Base-by-base conservation (phyloP, 352 stramenopile genomes). In the Blastocystis sp. region DNA sequence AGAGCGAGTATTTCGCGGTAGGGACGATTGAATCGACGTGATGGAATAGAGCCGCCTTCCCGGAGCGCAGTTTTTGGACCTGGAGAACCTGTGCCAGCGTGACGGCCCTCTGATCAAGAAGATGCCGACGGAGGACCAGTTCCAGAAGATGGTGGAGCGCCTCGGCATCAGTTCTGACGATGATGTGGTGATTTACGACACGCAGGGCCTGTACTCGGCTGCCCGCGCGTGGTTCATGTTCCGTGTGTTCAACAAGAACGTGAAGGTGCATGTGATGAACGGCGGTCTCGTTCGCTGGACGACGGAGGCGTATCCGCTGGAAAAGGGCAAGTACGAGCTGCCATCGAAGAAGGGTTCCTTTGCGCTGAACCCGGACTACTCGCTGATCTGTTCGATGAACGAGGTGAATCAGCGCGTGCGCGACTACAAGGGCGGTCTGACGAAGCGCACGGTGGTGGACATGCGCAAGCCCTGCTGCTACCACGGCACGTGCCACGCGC, bases 181-280 rank as follows among this genome's bases (percentile, higher is more conserved):
- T 57, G 77, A 87, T 6, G 40, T 87, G 3, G 77, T 87, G 19
- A n/a, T 87, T n/a, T 87, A 87, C 52, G 77, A 87, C 28, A 76
- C 54, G 4, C 77, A 87, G 45, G 77, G 77, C 34, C n/a, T 87
- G 17, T 87, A 77, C 62, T 66, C 40, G 21, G 71, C 77, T 48
- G 45, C 77, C 7, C 24, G 77, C 19, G 77, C 59, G 43, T 87
- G 62, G 65, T 87, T 74, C 42, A 87, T 87, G 77, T 87, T 87
- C 65, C 62, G 60, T 1, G 59, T 87, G 17, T 87, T 87, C 45
- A 87, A 87, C 45, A 59, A 61, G 42, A 77, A 87, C 40, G 45
- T 70, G n/a, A 76, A 70, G 38, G 45, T 87, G 52, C 65, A 87
- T 78, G 45, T 87, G 24, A 77, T 77, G 62, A 87, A 77, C 64